Percentiles rank a stretch among this genome's conserved stretches.
Evolutionary conservation across 176 grass and related monocot species (phyloP).

Genomic region (Triticum urartu): DNA sequence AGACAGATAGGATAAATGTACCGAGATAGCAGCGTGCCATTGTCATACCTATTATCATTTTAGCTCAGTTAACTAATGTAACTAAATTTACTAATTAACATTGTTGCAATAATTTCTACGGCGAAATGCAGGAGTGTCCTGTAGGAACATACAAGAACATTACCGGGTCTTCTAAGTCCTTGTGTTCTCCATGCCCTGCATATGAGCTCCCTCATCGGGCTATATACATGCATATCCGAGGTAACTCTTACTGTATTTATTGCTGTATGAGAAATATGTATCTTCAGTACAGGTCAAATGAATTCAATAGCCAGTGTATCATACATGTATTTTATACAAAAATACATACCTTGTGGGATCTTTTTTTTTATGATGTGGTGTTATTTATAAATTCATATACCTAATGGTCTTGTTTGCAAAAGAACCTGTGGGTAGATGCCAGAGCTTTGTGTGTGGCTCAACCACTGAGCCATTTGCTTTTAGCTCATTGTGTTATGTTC

Average conservation of each 20-base stretch:
- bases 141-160: conserved; percentile 96
- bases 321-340: background rate
- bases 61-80: conserved; percentile 12
- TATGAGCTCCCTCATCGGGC: conserved; percentile 76
- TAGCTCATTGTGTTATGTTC: background rate
- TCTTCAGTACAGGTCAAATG: background rate
- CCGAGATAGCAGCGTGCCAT: background rate
- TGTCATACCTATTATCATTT: conserved; percentile 8
- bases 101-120: conserved; percentile 18
- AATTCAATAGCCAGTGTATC: background rate
- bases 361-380: background rate
- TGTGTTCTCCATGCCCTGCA: conserved; percentile 72
- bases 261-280: conserved; percentile 17
- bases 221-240: conserved; percentile 64
- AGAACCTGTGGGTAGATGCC: background rate
- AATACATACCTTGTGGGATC: background rate
- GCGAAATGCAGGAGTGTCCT: conserved; percentile 80
- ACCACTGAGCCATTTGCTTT: background rate
- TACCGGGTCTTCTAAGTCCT: conserved; percentile 78
- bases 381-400: conserved; percentile 1
- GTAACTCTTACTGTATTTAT: conserved; percentile 38
- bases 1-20: conserved; percentile 3
- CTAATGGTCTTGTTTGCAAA: conserved; percentile 19
- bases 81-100: conserved; percentile 20
- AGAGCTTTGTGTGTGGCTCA: background rate